Evolutionary conservation across 208 protist genomes (phyloP).

Genomic region (Leishmania gerbilli): DNA sequence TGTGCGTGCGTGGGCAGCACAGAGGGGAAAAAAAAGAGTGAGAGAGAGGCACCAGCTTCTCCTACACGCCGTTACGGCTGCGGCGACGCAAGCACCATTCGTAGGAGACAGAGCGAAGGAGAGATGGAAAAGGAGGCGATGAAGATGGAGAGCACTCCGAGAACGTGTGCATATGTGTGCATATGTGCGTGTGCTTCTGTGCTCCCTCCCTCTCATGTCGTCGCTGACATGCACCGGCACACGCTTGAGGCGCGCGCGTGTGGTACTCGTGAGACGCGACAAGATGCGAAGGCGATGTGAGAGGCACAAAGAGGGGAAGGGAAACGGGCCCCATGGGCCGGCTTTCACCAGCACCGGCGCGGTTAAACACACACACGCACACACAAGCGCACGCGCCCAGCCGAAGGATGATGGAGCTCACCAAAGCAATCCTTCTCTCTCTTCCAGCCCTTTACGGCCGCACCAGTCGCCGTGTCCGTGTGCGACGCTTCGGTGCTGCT

Average conservation of each 20-base stretch:
- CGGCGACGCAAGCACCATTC: background rate
- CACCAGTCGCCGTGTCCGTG: background rate
- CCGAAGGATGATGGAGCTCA: background rate
- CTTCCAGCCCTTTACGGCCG: background rate
- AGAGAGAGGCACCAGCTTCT: background rate
- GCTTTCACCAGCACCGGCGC: background rate
- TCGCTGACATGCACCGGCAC: background rate
- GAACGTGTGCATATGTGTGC: background rate
- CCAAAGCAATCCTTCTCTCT: conserved; percentile 4
- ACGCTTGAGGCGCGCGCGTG: background rate
- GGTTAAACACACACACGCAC: background rate
- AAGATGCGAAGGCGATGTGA: conserved; percentile 1
- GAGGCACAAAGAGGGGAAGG: background rate
- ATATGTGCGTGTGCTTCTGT: background rate
- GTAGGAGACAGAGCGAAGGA: background rate
- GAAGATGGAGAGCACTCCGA: background rate
- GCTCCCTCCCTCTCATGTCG: background rate
- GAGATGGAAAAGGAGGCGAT: background rate
- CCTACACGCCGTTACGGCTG: background rate
- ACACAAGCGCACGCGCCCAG: background rate
- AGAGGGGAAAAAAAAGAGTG: background rate
- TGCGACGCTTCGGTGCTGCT: background rate
- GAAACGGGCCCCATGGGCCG: background rate
- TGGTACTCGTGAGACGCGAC: background rate
- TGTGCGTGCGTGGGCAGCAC: background rate